Evolutionary conservation across 2,329 filamentous ascomycete genomes (phyloP).

Genomic region (Thyridium curvatum): DNA sequence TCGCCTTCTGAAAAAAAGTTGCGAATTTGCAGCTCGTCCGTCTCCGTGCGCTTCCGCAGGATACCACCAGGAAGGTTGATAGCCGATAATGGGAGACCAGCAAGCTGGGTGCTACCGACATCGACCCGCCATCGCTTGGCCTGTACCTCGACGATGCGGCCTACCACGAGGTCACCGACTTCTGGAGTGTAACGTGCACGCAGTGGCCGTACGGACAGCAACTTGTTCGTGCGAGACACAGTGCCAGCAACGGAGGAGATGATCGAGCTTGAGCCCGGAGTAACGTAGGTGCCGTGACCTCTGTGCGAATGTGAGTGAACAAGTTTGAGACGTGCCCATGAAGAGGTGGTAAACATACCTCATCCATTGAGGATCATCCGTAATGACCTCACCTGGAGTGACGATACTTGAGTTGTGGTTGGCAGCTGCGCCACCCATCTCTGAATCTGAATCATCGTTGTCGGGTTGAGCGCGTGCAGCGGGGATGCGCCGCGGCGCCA

Average conservation of each 20-base stretch:
- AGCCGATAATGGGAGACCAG: conserved; percentile 74
- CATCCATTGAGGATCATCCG: conserved; percentile 96
- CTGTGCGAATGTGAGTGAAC: conserved; percentile 32
- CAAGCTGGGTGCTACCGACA: conserved; percentile 80
- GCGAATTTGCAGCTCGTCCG: conserved; percentile 94
- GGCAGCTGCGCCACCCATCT: conserved; percentile 33
- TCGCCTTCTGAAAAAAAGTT: conserved; percentile 97
- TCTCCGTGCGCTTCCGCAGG: conserved; percentile 82
- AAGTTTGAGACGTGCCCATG: neutral
- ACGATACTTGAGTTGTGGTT: conserved; percentile 56
- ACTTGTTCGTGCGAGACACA: conserved; percentile 90
- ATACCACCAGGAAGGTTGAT: conserved; percentile 96
- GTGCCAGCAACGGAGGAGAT: conserved; percentile 86
- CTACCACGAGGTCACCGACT: conserved; percentile 92
- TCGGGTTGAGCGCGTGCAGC: conserved; percentile 6
- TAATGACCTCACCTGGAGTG: conserved; percentile 84
- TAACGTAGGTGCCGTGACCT: conserved; percentile 87
- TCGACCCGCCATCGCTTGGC: conserved; percentile 91
- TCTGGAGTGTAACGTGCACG: conserved; percentile 92
- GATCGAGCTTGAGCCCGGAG: conserved; percentile 59
- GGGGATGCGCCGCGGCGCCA: conserved; percentile 28
- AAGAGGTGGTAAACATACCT: conserved; percentile 44
- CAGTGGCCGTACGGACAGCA: conserved; percentile 84
- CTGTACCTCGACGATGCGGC: conserved; percentile 92
- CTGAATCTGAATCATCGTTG: conserved; percentile 27